phyloP scores from a whole-genome alignment of 2,329 filamentous ascomycete genomes.

The Fusarium tjaetaba region DNA sequence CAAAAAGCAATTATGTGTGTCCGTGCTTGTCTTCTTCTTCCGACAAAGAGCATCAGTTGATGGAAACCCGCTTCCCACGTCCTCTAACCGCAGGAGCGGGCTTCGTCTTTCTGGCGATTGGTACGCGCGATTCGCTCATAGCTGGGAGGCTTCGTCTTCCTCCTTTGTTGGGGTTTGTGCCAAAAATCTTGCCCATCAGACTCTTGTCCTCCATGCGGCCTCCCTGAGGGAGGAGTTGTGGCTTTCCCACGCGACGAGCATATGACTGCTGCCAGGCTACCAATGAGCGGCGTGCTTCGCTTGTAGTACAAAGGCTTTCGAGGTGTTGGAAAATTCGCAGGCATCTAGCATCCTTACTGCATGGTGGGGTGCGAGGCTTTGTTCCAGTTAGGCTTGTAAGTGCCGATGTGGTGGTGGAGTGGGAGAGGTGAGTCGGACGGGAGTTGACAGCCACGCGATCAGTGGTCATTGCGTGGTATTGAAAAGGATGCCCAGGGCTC shows the following conservation, averaged over 20 bases:
- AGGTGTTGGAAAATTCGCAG: constrained; percentile 59
- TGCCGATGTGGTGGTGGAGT: constrained; percentile 48
- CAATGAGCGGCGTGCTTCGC: constrained; percentile 59
- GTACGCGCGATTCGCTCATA: constrained; percentile 9
- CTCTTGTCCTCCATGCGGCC: constrained; percentile 46
- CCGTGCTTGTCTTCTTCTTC: not conserved
- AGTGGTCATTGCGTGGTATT: constrained; percentile 18
- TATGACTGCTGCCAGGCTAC: constrained; percentile 61
- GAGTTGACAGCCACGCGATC: constrained; percentile 28
- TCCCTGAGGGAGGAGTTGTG: constrained; percentile 53
- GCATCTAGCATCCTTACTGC: constrained; percentile 53
- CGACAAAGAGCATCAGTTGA: constrained; percentile 9
- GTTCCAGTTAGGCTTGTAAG: constrained; percentile 40
- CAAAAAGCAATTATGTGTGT: not conserved
- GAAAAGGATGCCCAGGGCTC: not conserved
- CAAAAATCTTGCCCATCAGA: constrained; percentile 45
- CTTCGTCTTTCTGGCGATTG: constrained; percentile 16
- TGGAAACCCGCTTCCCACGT: constrained; percentile 28
- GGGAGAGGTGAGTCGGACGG: constrained; percentile 44
- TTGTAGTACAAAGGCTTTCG: constrained; percentile 57
- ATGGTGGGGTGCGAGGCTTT: constrained; percentile 5
- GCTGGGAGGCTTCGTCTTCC: constrained; percentile 38
- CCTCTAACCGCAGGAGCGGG: not conserved
- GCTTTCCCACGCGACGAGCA: constrained; percentile 53
- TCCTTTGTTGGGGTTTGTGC: constrained; percentile 25